Evolutionary conservation across 75 land plant species (phyloP), one percentile per base, ranked within the genome.

Genomic region (Gnetum montanum): DNA sequence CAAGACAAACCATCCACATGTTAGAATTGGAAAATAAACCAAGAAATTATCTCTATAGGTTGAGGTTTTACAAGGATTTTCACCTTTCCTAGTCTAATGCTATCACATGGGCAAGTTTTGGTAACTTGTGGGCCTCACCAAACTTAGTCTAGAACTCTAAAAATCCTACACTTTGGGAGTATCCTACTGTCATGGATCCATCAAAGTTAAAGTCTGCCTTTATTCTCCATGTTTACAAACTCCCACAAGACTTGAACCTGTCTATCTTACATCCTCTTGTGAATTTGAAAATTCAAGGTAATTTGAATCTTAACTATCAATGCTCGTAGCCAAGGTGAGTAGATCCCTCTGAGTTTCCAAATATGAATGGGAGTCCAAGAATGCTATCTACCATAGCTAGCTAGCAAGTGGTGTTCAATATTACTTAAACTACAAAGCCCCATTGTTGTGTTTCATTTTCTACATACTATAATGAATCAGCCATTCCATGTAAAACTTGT

Each of bases 391-490:
- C 96, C 13, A 44, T 93, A 19, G 78, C 80, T 1, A 79, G 80
- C 48, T 93, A 96, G 98, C 87, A 89, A 46, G 70, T 88, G 0
- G 74, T 68, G 28, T 93, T 95, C 71, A 93, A 89, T 58, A 67
- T 82, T 13, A 79, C 73, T 3, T 59, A 67, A 34, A 11, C 10
- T 3, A 44, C 35, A 34, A 50, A 46, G 1, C 58, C 78, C 8
- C 70, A 66, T 31, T 93, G 98, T 60, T 93, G 98, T 49, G 98
- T 93, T 26, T 85, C 96, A 34, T 93, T 76, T 78, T 93, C 98
- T 2, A 76, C 89, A 11, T 93, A 46, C 76, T 73, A 75, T 70
- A 84, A 82, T 34, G 85, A 78, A 24, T 85, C 96, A 1, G 86
- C 72, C 3, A 38, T 88, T 6, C 97, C 97, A 2, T 91, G 97